Evolutionary conservation across 257 asterid species (phyloP), one percentile per base, ranked within the genome.

Genomic region (Petunia secreta): DNA sequence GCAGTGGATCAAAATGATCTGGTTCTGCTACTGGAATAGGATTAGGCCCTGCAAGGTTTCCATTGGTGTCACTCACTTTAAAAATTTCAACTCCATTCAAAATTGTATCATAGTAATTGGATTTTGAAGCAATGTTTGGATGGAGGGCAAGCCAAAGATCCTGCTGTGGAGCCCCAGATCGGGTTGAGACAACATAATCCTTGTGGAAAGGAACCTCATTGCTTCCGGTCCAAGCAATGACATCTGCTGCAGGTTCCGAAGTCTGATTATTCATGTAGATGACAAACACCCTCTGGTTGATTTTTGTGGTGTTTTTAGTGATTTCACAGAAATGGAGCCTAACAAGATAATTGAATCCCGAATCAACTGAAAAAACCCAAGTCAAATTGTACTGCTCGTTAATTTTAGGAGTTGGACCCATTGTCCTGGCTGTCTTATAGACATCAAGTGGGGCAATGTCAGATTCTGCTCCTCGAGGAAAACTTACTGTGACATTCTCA

Each of bases 81-180:
- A 91, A 94, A 63, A 94, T 91, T 79, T 95, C 98, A 40, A 93
- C 52, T 55, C 98, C 98, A 54, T 95, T 93, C 88, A 95, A 89
- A 85, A 91, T 88, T 44, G 98, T 94, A 85, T 95, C 95, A 68
- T 89, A 90, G 80, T 39, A 80, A 41, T 86, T 83, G 50, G 98
- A 74, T 74, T 43, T 82, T 15, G 46, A 0, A 8, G 15, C 79
- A 54, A 43, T 36, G 80, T 85, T 13, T 10, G 98, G 98, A 85
- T 88, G 94, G 81, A 95, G 76, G 1, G 81, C 94, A 66, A 95
- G 94, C 97, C 96, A 89, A 71, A 95, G 85, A 64, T 88, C 89
- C 82, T 89, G 94, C 82, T 80, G 91, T 52, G 98, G 91, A 57
- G 81, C 76, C 66, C 95, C 94, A 25, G 54, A 69, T 8, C 92